phyloP scores from a whole-genome alignment of 306 rosid species.

The Quercus agrifolia region DNA sequence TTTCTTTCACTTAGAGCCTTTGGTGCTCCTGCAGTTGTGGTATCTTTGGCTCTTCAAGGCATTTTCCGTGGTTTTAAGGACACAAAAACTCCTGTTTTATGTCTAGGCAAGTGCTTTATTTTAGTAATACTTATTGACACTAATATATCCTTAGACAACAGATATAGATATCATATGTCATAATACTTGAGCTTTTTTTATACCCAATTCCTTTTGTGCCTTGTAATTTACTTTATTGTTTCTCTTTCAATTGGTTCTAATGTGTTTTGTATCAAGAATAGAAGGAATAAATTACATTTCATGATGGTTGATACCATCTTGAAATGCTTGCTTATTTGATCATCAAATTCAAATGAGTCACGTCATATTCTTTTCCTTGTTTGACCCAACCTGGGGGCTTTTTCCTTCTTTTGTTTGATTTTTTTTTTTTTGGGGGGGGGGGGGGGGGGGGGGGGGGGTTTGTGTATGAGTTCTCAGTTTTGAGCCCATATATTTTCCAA shows the following conservation, averaged over 20 bases:
- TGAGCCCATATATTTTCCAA: too few relatives aligned
- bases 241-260: slow-evolving; percentile 8
- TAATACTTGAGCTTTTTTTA: slow-evolving; percentile 1
- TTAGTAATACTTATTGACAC: neutral
- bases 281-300: neutral
- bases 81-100: slow-evolving; percentile 82
- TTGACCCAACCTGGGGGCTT: neutral
- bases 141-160: neutral
- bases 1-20: slow-evolving; percentile 79
- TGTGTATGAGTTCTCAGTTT: too few relatives aligned
- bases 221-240: slow-evolving; percentile 15
- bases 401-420: too few relatives aligned
- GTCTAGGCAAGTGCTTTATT: slow-evolving; percentile 68
- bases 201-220: slow-evolving; percentile 6
- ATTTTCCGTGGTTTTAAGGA: slow-evolving; percentile 97
- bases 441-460: accelerated
- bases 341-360: neutral
- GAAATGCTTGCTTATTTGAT: neutral
- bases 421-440: too few relatives aligned
- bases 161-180: neutral
- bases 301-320: neutral
- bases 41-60: slow-evolving; percentile 94
- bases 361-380: neutral
- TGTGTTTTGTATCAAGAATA: slow-evolving; percentile 10
- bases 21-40: slow-evolving; percentile 99